Evolutionary conservation across 139 green algal species (phyloP).

Genomic region (Desmodesmus armatus): DNA sequence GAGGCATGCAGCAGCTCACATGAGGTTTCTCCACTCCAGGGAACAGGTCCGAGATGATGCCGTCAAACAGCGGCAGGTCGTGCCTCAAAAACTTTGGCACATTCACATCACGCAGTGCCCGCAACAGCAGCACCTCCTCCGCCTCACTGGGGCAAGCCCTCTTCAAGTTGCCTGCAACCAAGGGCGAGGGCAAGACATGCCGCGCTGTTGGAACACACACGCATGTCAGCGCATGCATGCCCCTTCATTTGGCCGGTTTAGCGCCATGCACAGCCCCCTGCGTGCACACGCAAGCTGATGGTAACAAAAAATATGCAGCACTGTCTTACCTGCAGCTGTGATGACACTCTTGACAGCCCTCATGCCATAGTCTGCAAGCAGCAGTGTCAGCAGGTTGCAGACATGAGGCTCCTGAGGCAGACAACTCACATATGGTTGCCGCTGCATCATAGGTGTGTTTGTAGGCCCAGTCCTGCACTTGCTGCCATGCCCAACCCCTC

Average conservation of each 20-base stretch:
- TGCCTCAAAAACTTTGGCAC: constrained; percentile 83
- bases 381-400: too few species aligned
- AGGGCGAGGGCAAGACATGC: background rate
- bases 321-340: constrained; percentile 66
- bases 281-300: too few species aligned
- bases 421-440: too few species aligned
- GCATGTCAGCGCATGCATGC: too few species aligned
- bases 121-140: constrained; percentile 84
- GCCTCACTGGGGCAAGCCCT: constrained; percentile 72
- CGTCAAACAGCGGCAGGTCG: constrained; percentile 89
- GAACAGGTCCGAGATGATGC: constrained; percentile 86
- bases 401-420: too few species aligned
- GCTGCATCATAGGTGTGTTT: too few species aligned
- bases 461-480: too few species aligned
- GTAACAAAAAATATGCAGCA: background rate
- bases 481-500: background rate
- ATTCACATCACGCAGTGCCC: constrained; percentile 86
- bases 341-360: constrained; percentile 86
- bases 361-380: constrained; percentile 79
- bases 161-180: constrained; percentile 81
- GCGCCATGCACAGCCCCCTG: too few species aligned
- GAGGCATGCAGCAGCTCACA: too few species aligned
- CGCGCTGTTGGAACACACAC: too few species aligned
- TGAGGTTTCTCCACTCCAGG: constrained; percentile 73
- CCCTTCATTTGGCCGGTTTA: too few species aligned